Percentiles rank a stretch among this genome's conserved stretches.
Conservation (phyloP, 345 rosid species). For the Acer negundo region DNA sequence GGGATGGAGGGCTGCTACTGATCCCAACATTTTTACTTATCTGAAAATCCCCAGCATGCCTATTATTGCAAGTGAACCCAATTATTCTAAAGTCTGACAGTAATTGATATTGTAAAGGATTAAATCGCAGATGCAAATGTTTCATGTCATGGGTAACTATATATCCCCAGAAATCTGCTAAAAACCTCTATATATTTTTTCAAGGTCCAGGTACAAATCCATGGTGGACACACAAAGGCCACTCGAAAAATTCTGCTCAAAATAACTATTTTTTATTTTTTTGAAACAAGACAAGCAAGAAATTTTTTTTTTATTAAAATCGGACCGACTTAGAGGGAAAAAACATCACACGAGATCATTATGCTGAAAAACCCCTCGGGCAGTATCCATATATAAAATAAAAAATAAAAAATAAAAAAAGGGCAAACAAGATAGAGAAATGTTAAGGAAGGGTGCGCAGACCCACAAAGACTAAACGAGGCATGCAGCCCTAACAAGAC, state of each 20-base stretch:
- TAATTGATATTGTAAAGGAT: not conserved
- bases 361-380: no score
- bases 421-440: no score
- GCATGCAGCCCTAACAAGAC: not conserved
- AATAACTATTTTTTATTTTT: not conserved
- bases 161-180: not conserved
- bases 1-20: no score
- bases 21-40: not conserved
- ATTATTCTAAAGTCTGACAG: not conserved
- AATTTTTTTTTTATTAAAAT: no score
- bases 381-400: no score
- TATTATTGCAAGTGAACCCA: not conserved
- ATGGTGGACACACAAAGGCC: not conserved
- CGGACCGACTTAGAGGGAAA: no score
- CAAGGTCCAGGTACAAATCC: not conserved
- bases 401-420: no score
- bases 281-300: no score
- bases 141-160: not conserved
- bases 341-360: no score
- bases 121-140: not conserved
- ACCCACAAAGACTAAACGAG: no score
- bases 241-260: not conserved
- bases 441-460: no score
- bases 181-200: not conserved
- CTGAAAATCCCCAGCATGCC: not conserved